A percentile compares a stretch with the other conserved stretches of the same genome.
Conservation (phyloP, 2,329 filamentous ascomycete genomes). For the Neofusicoccum kwambonambiense region DNA sequence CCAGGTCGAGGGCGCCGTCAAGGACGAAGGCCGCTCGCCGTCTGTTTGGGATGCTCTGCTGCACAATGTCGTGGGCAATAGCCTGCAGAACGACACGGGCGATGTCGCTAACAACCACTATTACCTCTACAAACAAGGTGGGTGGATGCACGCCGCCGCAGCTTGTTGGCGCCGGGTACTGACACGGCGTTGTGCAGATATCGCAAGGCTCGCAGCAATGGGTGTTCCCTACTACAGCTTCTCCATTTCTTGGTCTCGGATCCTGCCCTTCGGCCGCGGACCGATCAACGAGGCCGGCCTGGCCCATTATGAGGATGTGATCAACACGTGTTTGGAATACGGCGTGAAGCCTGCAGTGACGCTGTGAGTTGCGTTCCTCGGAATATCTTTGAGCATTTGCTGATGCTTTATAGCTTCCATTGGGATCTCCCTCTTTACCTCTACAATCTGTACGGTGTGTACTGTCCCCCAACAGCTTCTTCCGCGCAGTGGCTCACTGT, state of each 20-base stretch:
- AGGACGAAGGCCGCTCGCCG: constrained; percentile 40
- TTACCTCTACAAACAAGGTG: constrained; percentile 48
- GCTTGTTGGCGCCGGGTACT: neutral
- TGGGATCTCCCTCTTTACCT: constrained; percentile 30
- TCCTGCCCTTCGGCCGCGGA: constrained; percentile 48
- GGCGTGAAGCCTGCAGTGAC: constrained; percentile 48
- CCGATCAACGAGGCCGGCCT: constrained; percentile 48
- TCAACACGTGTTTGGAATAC: constrained; percentile 43
- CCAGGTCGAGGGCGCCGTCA: constrained; percentile 47
- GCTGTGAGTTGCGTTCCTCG: constrained; percentile 27
- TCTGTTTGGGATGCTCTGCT: constrained; percentile 41
- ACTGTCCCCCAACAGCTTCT: fast-evolving
- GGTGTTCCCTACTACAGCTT: constrained; percentile 41
- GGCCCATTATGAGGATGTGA: constrained; percentile 50
- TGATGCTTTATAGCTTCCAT: neutral
- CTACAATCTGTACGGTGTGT: constrained; percentile 35
- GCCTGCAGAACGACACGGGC: constrained; percentile 37
- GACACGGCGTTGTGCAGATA: constrained; percentile 30
- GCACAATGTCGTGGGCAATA: constrained; percentile 30
- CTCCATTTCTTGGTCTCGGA: constrained; percentile 49
- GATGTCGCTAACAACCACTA: constrained; percentile 54
- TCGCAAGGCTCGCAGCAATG: constrained; percentile 34
- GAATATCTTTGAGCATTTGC: neutral
- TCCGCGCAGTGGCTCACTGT: neutral
- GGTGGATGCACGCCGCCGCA: too few relatives aligned